Conservation (phyloP, 495 filamentous ascomycete species). For the Trichoderma reesei region DNA sequence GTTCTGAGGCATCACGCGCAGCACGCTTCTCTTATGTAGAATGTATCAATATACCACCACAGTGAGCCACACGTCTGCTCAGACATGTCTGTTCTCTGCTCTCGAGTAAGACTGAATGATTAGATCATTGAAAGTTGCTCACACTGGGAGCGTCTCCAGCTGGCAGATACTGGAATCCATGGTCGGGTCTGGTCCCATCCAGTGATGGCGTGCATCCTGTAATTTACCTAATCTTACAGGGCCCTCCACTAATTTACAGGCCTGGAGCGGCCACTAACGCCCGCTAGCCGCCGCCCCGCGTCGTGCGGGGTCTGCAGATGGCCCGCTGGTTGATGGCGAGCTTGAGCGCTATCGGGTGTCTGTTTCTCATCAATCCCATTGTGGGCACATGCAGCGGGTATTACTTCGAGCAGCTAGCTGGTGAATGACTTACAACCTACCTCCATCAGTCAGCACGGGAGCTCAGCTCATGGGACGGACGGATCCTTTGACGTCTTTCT, state of each 20-base stretch:
- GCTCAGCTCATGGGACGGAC: neutral
- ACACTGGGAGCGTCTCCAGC: no score
- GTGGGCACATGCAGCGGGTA: neutral
- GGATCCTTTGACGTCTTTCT: conserved; percentile 5
- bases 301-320: neutral
- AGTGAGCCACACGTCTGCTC: neutral
- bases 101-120: no score
- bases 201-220: neutral
- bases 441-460: neutral
- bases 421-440: neutral
- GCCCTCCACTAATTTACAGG: neutral
- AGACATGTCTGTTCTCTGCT: neutral
- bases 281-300: neutral
- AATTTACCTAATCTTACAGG: neutral
- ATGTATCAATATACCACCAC: neutral
- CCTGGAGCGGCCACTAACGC: neutral
- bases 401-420: neutral
- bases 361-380: no score
- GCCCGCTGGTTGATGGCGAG: neutral
- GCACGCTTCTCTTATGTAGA: conserved; percentile 5
- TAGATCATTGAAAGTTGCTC: no score
- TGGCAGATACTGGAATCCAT: no score
- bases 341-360: neutral
- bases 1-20: neutral
- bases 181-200: no score